Evolutionary conservation across 768 basidiomycete species (phyloP).

Genomic region (Mycena amicta): DNA sequence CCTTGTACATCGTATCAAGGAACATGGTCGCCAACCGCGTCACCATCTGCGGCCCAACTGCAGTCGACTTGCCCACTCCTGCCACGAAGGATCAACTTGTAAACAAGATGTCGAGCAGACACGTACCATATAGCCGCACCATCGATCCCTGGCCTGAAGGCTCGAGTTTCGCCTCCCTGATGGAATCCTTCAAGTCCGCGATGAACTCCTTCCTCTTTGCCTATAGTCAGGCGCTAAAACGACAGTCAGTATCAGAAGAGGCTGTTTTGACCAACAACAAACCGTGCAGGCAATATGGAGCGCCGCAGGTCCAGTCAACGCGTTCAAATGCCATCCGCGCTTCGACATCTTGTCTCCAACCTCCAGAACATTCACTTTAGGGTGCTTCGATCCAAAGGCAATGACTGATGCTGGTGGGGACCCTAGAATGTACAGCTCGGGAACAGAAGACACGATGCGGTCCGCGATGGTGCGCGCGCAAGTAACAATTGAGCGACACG

Average conservation of each 20-base stretch:
- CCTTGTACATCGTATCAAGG: constrained; percentile 82
- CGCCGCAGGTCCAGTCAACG: constrained; percentile 73
- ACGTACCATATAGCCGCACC: constrained; percentile 88
- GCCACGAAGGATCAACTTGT: constrained; percentile 3
- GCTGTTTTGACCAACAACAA: not conserved
- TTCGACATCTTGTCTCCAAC: constrained; percentile 89
- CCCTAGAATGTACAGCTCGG: constrained; percentile 87
- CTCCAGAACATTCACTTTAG: constrained; percentile 73
- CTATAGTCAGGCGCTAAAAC: constrained; percentile 75
- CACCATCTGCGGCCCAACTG: constrained; percentile 80
- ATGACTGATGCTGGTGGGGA: constrained; percentile 89
- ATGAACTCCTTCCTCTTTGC: constrained; percentile 77
- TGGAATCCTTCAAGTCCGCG: constrained; percentile 77
- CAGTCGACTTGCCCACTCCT: constrained; percentile 84
- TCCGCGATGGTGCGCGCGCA: constrained; percentile 71
- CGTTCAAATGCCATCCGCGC: constrained; percentile 92
- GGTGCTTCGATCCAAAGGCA: constrained; percentile 75
- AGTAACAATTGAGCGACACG: constrained; percentile 81
- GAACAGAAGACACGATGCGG: constrained; percentile 66
- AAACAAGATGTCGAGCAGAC: constrained; percentile 14
- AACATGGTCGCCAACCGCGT: constrained; percentile 77
- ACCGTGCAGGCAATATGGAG: constrained; percentile 96
- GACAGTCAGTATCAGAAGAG: constrained; percentile 1
- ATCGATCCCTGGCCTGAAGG: constrained; percentile 81
- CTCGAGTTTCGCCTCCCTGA: constrained; percentile 66